phyloP scores from a whole-genome alignment of 176 grass and related monocot genomes.

The Musa itinerans region DNA sequence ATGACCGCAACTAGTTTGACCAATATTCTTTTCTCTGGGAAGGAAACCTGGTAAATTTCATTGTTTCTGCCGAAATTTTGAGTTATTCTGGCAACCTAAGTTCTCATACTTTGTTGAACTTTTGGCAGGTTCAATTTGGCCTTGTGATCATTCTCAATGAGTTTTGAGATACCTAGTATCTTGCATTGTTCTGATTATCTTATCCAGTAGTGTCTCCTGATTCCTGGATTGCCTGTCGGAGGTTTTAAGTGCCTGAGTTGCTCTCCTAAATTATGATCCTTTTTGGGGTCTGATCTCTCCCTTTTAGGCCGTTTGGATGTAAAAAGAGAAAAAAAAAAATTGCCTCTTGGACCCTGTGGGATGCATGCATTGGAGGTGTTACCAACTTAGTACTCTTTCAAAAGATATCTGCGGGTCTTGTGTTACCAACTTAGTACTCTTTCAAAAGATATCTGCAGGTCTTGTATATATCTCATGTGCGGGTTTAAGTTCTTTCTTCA shows the following conservation, averaged over 20 bases:
- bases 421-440: neutral
- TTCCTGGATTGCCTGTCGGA: neutral
- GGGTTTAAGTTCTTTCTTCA: neutral
- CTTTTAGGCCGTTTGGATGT: neutral
- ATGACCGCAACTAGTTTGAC: constrained; percentile 8
- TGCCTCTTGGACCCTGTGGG: neutral
- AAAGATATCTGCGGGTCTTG: neutral
- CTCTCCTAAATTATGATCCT: neutral
- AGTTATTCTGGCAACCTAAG: neutral
- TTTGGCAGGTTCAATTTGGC: constrained; percentile 16
- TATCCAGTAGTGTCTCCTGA: neutral
- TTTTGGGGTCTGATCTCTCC: neutral
- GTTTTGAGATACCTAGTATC: constrained; percentile 3
- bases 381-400: neutral
- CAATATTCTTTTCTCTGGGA: neutral
- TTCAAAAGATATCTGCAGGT: neutral
- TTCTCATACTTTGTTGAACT: constrained; percentile 2
- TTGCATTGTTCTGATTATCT: neutral
- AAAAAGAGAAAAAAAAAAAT: no score
- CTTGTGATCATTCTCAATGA: constrained; percentile 6
- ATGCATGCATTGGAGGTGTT: neutral
- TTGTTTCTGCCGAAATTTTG: constrained; percentile 9
- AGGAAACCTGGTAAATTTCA: constrained; percentile 26
- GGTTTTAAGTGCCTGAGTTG: neutral
- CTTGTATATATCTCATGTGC: neutral